Percentiles rank a stretch among this genome's conserved stretches.
These are phyloP conservation scores for Stagonosporopsis vannaccii DNA, from an alignment of 2,329 filamentous ascomycete genomes.

Conservation along the genomic window DNA sequence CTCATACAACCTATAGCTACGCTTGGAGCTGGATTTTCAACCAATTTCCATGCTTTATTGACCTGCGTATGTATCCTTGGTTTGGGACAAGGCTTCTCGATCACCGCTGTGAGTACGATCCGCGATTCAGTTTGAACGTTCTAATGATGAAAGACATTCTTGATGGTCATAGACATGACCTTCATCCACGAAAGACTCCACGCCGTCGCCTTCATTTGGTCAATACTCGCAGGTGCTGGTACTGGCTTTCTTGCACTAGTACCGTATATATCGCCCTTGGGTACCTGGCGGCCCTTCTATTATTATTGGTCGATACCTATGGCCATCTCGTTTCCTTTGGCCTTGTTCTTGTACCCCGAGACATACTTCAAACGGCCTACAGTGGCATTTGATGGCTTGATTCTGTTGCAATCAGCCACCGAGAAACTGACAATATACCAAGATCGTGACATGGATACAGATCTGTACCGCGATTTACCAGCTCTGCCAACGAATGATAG, in stretches of 20 bases:
- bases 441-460: conserved; percentile 38
- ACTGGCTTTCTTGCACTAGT: conserved; percentile 34
- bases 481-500: not conserved
- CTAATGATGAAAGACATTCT: conserved; percentile 34
- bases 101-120: conserved; percentile 35
- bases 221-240: conserved; percentile 29
- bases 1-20: conserved; percentile 36
- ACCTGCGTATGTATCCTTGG: conserved; percentile 42
- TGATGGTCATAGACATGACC: conserved; percentile 50
- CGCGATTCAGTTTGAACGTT: not conserved
- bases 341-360: conserved; percentile 47
- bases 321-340: conserved; percentile 28
- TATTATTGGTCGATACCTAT: conserved; percentile 7
- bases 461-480: conserved; percentile 23
- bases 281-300: conserved; percentile 46
- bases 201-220: conserved; percentile 47
- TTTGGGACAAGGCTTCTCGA: conserved; percentile 38
- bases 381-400: conserved; percentile 51
- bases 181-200: conserved; percentile 49
- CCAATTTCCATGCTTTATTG: conserved; percentile 38
- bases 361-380: conserved; percentile 52
- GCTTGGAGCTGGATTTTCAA: conserved; percentile 35
- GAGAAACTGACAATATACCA: conserved; percentile 50
- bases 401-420: conserved; percentile 47
- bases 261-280: conserved; percentile 34